Evolutionary conservation across 768 basidiomycete genomes (phyloP), one percentile per base, ranked within the genome.

Genomic region (Psilocybe sp.): DNA sequence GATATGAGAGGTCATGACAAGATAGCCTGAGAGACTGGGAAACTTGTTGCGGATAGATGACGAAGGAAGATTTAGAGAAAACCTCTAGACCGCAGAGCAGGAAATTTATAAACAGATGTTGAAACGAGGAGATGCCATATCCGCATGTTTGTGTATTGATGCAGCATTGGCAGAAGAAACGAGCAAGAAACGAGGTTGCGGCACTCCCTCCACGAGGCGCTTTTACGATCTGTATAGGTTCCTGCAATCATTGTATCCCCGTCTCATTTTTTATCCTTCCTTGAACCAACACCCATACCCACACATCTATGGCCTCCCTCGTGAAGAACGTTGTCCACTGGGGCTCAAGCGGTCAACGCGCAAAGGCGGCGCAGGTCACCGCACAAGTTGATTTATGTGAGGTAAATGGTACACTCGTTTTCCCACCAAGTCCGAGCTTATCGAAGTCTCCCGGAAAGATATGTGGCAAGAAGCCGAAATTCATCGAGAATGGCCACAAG

Each of bases 391-490:
- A 80, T 65, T 62, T 79, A 56, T 77, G 78, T 53, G 76, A 76
- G 66, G 73, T 77, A 68, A 53, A 44, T 44, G 23, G 14, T 51
- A 50, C 37, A 41, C 43, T 16, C 31, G n/a, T 51, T 47, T 39
- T 33, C n/a, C 46, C 31, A 33, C 37, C 28, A 34, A 13, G 35
- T 13, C 33, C 43, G 53, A 44, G 43, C 49, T 54, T 12, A 60
- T 47, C 51, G 36, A 46, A 40, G 19, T 47, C 49, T 31, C 36
- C 42, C 47, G 16, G 44, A 44, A 49, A 85, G 84, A 73, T 74
- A 50, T 85, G 84, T 64, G 76, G 79, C 12, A 70, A 70, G 51
- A 82, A 75, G 62, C 80, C 82, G 12, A 85, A 80, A 69, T 84
- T 76, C 60, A 64, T 81, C n/a, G 84, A 84, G 56, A 74, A 77